A percentile compares a stretch with the other conserved stretches of the same genome.
Evolutionary conservation across 768 basidiomycete species (phyloP).

Genomic region (Pulveroboletus sp.): DNA sequence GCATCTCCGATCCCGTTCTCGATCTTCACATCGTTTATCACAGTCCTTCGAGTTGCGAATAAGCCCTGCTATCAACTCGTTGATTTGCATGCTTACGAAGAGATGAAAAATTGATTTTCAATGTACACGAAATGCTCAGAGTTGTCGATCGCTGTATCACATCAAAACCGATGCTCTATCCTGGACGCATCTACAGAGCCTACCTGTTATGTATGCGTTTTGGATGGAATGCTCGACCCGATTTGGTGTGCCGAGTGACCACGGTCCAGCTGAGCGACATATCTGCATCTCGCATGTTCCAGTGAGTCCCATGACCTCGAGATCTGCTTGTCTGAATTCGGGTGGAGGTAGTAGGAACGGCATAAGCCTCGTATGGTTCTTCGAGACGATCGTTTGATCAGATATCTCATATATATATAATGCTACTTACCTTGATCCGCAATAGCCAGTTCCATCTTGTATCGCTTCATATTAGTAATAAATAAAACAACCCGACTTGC

Average conservation of each 20-base stretch:
- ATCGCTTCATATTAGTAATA: slow-evolving; percentile 3
- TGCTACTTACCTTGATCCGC: slow-evolving; percentile 73
- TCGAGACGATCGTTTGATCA: neutral
- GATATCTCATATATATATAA: neutral
- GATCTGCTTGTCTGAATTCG: slow-evolving; percentile 82
- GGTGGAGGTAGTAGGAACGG: slow-evolving; percentile 93
- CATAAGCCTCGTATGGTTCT: slow-evolving; percentile 93
- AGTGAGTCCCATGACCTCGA: slow-evolving; percentile 76
- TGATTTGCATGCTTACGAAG: slow-evolving; percentile 54
- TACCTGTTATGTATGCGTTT: slow-evolving; percentile 90
- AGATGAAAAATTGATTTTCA: slow-evolving; percentile 92
- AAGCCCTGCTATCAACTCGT: neutral
- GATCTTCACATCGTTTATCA: slow-evolving; percentile 78
- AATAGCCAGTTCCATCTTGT: slow-evolving; percentile 90
- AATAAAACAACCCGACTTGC: neutral
- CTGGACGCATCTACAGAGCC: neutral
- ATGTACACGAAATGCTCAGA: slow-evolving; percentile 99
- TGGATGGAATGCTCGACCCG: slow-evolving; percentile 90
- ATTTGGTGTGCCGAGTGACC: slow-evolving; percentile 91
- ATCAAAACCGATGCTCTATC: neutral
- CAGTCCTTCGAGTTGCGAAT: slow-evolving; percentile 51
- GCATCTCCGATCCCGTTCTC: slow-evolving; percentile 97
- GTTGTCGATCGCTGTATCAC: slow-evolving; percentile 71
- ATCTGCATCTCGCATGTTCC: slow-evolving; percentile 98
- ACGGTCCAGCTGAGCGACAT: slow-evolving; percentile 91